These are phyloP conservation scores for Penstemon barbatus DNA, from an alignment of 257 asterid species.

Conservation along the genomic window DNA sequence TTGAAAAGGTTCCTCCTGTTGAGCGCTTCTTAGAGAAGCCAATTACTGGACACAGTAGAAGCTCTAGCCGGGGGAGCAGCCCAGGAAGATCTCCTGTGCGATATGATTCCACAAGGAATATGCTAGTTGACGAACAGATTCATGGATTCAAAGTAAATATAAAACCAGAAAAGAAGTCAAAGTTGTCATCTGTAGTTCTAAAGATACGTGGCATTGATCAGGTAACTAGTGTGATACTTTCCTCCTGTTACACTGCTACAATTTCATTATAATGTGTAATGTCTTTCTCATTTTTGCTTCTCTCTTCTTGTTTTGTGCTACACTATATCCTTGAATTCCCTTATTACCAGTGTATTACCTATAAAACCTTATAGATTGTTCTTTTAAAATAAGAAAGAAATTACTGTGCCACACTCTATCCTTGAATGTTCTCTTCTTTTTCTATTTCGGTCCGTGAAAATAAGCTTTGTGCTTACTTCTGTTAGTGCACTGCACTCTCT, in stretches of 20 bases:
- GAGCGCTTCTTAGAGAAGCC: constrained; percentile 95
- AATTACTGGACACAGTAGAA: constrained; percentile 85
- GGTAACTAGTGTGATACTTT: constrained; percentile 45
- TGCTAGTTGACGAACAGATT: constrained; percentile 72
- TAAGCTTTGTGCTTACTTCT: constrained; percentile 8
- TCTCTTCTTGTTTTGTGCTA: constrained; percentile 9
- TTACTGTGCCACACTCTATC: background rate
- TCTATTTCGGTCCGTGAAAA: constrained; percentile 1
- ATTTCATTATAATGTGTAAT: background rate
- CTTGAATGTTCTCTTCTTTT: background rate
- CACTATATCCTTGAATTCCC: background rate
- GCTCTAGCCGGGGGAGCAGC: constrained; percentile 95
- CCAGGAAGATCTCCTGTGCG: constrained; percentile 93
- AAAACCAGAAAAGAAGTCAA: constrained; percentile 91
- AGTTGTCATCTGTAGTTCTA: constrained; percentile 90
- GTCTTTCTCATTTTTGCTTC: constrained; percentile 9
- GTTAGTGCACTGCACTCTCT: constrained; percentile 6
- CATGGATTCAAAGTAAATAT: constrained; percentile 90
- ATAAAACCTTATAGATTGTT: background rate
- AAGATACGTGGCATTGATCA: constrained; percentile 99
- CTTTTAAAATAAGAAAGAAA: background rate
- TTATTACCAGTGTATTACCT: background rate
- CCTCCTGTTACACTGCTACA: constrained; percentile 21
- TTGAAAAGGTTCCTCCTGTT: constrained; percentile 76
- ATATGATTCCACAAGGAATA: constrained; percentile 64